Evolutionary conservation across 306 rosid species (phyloP).

Genomic region (Sicyos baderoa): DNA sequence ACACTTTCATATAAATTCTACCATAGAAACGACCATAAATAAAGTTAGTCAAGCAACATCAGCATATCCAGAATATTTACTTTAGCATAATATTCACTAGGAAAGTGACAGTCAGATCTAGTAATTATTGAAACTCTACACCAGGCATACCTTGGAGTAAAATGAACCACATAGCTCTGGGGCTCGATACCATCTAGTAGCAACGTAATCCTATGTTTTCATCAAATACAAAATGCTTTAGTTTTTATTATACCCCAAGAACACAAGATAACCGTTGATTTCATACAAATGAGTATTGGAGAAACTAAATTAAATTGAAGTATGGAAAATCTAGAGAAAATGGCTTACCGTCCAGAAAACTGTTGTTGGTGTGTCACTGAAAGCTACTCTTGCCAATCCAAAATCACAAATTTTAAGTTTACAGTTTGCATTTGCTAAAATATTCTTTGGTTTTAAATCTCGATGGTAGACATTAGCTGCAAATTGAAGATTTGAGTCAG

Average conservation of each 20-base stretch:
- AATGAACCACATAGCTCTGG: slow-evolving; percentile 96
- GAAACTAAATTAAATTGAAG: neutral
- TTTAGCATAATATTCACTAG: neutral
- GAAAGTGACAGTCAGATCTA: neutral
- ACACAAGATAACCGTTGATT: neutral
- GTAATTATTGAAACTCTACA: neutral
- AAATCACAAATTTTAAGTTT: slow-evolving; percentile 94
- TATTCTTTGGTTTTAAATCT: slow-evolving; percentile 95
- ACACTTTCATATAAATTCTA: neutral
- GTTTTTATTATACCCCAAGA: neutral
- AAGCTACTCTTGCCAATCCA: slow-evolving; percentile 93
- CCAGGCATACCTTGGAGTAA: slow-evolving; percentile 64
- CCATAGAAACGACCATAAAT: neutral
- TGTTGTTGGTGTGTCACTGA: slow-evolving; percentile 75
- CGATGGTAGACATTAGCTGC: slow-evolving; percentile 95
- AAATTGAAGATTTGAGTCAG: slow-evolving; percentile 32
- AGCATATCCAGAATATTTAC: neutral
- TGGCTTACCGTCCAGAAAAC: slow-evolving; percentile 86
- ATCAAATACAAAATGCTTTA: slow-evolving; percentile 10
- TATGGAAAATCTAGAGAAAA: slow-evolving; percentile 5
- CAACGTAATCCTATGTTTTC: slow-evolving; percentile 69
- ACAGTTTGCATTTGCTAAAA: slow-evolving; percentile 92
- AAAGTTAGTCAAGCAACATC: neutral
- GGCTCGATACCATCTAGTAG: slow-evolving; percentile 98
- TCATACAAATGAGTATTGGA: neutral